A percentile compares a stretch with the other conserved stretches of the same genome.
These are phyloP conservation scores for Sextonia rubra DNA, from an alignment of 164 flowering plant species.

Conservation along the genomic window DNA sequence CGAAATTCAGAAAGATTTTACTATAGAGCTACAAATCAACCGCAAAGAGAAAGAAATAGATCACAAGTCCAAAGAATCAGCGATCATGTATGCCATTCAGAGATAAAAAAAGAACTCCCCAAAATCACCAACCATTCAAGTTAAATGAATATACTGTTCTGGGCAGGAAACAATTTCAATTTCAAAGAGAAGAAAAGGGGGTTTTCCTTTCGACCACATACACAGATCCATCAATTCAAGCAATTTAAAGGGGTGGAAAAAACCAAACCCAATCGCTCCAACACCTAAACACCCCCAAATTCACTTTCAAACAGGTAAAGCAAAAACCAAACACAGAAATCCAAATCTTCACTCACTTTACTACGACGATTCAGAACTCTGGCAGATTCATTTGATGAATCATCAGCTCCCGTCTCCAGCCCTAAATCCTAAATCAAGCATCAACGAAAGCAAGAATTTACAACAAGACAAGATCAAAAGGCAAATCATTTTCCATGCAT, in stretches of 20 bases:
- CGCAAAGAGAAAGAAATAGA: too few relatives aligned
- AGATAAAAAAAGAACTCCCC: neutral
- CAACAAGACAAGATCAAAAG: neutral
- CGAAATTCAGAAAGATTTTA: neutral
- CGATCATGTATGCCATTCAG: too few relatives aligned
- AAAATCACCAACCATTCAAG: neutral
- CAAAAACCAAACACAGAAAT: neutral
- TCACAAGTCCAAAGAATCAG: too few relatives aligned
- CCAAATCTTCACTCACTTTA: constrained; percentile 39
- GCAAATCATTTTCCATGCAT: neutral
- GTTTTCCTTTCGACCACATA: too few relatives aligned
- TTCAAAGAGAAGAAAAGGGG: neutral
- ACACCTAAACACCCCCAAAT: neutral
- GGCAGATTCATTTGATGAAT: constrained; percentile 19
- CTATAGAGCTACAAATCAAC: neutral
- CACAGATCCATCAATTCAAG: neutral
- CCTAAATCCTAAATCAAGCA: constrained; percentile 22
- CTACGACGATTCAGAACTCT: constrained; percentile 71
- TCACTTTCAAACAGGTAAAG: neutral
- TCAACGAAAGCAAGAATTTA: neutral
- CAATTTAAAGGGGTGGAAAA: neutral
- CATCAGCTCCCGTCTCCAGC: constrained; percentile 27
- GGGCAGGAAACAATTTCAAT: neutral
- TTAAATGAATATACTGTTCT: too few relatives aligned
- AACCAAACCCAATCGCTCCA: neutral